Conservation (phyloP, 139 green algal genomes). For the Mychonastes homosphaera region DNA sequence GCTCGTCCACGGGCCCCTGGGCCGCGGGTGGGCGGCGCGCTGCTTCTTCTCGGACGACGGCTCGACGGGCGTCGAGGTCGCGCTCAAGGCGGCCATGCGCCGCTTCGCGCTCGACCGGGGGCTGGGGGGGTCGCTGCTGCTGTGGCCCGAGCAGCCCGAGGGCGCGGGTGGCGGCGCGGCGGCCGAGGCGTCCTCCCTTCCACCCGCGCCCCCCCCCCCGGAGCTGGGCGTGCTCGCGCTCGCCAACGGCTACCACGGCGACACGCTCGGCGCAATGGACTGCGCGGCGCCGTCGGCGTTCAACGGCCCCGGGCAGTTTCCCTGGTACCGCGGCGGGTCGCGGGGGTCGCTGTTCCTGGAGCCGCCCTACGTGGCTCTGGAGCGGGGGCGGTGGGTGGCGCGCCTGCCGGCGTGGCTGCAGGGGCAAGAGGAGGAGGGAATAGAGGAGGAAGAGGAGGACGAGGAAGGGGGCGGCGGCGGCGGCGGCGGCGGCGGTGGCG, state of each 20-base stretch:
- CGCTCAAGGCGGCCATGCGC: constrained; percentile 92
- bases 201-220: neutral
- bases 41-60: constrained; percentile 84
- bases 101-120: constrained; percentile 32
- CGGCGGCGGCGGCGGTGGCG: neutral
- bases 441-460: constrained; percentile 1
- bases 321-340: constrained; percentile 51
- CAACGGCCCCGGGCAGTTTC: constrained; percentile 59
- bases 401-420: constrained; percentile 9
- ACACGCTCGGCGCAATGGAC: constrained; percentile 92
- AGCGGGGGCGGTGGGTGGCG: constrained; percentile 18
- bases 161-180: neutral
- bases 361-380: constrained; percentile 50
- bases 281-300: constrained; percentile 58
- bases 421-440: constrained; percentile 10
- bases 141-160: constrained; percentile 7
- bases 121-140: constrained; percentile 3
- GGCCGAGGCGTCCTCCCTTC: constrained; percentile 12
- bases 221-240: constrained; percentile 61
- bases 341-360: constrained; percentile 67
- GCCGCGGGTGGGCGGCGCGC: constrained; percentile 62
- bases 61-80: constrained; percentile 89
- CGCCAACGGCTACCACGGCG: constrained; percentile 85
- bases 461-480: constrained; percentile 14
- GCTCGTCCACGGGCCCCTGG: constrained; percentile 42